Conservation (phyloP, 1,284 basidiomycete species). For the Wolfiporia cocos region DNA sequence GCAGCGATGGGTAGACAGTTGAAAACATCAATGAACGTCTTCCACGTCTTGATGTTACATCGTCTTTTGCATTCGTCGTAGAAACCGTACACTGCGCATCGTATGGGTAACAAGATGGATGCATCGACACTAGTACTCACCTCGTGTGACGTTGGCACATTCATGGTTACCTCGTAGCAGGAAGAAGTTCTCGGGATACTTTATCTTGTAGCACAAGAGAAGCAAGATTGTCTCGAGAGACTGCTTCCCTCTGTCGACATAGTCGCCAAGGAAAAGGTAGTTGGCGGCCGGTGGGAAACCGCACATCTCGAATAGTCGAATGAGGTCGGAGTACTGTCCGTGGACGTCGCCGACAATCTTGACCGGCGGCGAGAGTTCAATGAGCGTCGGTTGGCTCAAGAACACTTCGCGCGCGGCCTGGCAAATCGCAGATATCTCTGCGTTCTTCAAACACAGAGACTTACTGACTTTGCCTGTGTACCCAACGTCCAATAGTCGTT, state of each 20-base stretch:
- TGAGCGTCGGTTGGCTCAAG: slow-evolving; percentile 93
- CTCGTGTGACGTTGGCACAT: slow-evolving; percentile 98
- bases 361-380: slow-evolving; percentile 96
- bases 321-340: slow-evolving; percentile 97
- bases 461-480: slow-evolving; percentile 99
- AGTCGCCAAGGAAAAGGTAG: slow-evolving; percentile 98
- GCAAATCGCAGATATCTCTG: slow-evolving; percentile 94
- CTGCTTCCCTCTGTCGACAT: slow-evolving; percentile 98
- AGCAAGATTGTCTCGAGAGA: slow-evolving; percentile 97
- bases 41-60: slow-evolving; percentile 99
- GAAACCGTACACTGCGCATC: slow-evolving; percentile 86
- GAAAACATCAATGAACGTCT: slow-evolving; percentile 99
- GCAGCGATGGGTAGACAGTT: slow-evolving; percentile 98
- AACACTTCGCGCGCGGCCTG: slow-evolving; percentile 97
- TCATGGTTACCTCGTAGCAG: slow-evolving; percentile 97
- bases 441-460: slow-evolving; percentile 93
- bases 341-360: slow-evolving; percentile 99
- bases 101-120: slow-evolving; percentile 14
- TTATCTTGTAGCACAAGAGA: slow-evolving; percentile 98
- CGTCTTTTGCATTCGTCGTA: slow-evolving; percentile 99
- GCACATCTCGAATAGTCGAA: slow-evolving; percentile 99
- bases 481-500: slow-evolving; percentile 91
- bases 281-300: slow-evolving; percentile 97
- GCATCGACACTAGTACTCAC: slow-evolving; percentile 37
- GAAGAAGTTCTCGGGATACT: slow-evolving; percentile 99